phyloP scores from a whole-genome alignment of 345 rosid genomes.

The Isatis tinctoria region DNA sequence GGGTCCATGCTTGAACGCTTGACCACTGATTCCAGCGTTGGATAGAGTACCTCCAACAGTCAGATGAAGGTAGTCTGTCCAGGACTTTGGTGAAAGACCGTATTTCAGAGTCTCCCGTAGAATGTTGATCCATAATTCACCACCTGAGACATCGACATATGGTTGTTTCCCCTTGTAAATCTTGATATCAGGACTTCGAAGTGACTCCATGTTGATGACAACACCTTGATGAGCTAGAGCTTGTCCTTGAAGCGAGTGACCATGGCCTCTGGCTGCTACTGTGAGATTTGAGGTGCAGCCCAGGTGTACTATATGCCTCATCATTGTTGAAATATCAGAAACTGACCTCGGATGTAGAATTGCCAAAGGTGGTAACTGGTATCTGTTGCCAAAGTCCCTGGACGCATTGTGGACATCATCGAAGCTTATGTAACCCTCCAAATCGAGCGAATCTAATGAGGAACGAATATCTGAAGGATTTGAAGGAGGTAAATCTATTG shows the following conservation, averaged over 20 bases:
- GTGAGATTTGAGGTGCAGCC: constrained; percentile 66
- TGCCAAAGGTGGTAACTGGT: constrained; percentile 62
- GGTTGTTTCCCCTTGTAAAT: constrained; percentile 47
- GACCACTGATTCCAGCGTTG: constrained; percentile 94
- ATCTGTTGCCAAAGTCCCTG: constrained; percentile 77
- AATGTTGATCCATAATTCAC: constrained; percentile 84
- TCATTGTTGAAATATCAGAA: constrained; percentile 63
- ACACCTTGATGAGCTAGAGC: constrained; percentile 78
- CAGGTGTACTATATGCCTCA: constrained; percentile 50
- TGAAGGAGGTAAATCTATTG: constrained; percentile 27
- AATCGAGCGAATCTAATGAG: constrained; percentile 41
- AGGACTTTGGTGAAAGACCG: constrained; percentile 85
- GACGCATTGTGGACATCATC: constrained; percentile 61
- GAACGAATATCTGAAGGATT: constrained; percentile 30
- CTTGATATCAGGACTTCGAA: constrained; percentile 38
- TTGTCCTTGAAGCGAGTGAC: constrained; percentile 96
- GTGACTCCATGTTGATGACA: constrained; percentile 81
- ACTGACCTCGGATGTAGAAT: constrained; percentile 76
- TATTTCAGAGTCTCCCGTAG: constrained; percentile 71
- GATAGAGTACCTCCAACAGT: constrained; percentile 91
- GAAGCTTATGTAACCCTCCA: constrained; percentile 63
- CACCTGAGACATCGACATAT: constrained; percentile 85
- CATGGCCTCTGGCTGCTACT: constrained; percentile 91
- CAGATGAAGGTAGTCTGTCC: constrained; percentile 97
- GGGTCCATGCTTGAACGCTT: constrained; percentile 86